A percentile compares a stretch with the other conserved stretches of the same genome.
These are phyloP conservation scores for Fusarium sp. DNA, from an alignment of 2,329 filamentous ascomycete species.

Conservation along the genomic window DNA sequence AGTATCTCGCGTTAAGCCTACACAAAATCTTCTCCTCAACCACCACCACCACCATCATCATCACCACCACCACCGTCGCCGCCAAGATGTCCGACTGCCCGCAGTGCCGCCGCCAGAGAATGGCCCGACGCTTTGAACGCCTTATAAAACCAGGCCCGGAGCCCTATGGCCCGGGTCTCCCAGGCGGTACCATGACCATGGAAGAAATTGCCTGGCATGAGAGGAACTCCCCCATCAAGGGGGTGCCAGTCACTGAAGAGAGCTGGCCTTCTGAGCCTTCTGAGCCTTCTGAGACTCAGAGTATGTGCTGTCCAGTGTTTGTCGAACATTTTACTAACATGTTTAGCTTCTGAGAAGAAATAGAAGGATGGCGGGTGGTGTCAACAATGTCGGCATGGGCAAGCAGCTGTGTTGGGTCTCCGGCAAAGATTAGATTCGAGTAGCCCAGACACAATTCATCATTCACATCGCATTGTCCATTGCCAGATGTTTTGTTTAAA, in stretches of 20 bases:
- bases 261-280: neutral
- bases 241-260: neutral
- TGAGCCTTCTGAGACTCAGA: too few species aligned
- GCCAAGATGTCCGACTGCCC: neutral
- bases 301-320: neutral
- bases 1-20: neutral
- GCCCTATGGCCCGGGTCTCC: neutral
- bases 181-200: neutral
- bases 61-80: neutral
- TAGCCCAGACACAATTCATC: neutral
- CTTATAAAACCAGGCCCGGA: neutral
- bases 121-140: neutral
- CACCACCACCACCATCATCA: neutral
- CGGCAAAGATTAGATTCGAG: neutral
- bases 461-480: neutral
- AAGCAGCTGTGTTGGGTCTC: neutral
- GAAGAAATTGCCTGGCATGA: neutral
- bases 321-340: too few species aligned
- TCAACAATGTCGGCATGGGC: too few species aligned
- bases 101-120: neutral
- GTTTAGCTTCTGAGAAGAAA: neutral
- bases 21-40: neutral
- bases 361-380: neutral
- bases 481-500: constrained; percentile 1
- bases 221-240: neutral